Base-by-base conservation (phyloP, 1,284 basidiomycete species). In the Trametes versicolor region DNA sequence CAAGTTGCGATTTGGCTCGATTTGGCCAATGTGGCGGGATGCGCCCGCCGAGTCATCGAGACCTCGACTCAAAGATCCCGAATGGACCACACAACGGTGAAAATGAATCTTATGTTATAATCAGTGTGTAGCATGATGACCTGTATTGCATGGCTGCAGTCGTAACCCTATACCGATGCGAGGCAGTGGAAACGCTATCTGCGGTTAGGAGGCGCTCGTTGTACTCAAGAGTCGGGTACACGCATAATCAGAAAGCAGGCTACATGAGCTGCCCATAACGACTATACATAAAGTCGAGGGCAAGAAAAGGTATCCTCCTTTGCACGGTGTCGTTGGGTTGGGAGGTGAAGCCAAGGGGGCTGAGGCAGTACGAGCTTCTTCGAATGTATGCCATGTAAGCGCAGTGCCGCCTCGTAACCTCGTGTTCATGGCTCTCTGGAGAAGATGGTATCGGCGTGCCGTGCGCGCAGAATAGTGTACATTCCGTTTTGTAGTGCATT, bases 1-100 rank as follows among this genome's bases (percentile, higher is more conserved):
- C 54, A 68, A 70, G 67, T 71, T 68, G 19, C 58, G 60, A 68
- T 65, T 62, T 61, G 62, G 54, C 59, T 65, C 53, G 58, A 63
- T 68, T 70, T 66, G 69, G 70, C 41, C 54, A 50, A 34, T 29
- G 51, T 63, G 58, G 68, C 65, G 62, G 63, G 60, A 60, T 60
- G 52, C 36, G 50, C 48, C 41, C 58, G 47, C n/a, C 52, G 60
- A 63, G 57, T 66, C 65, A 69, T 69, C 65, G 63, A 62, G 63
- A 47, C 23, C 29, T 32, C 8, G 29, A 32, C 29, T 32, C 39
- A 19, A 41, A 13, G 43, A 23, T 13, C 29, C 29, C 29, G 4
- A 32, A 8, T 32, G 3, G 4, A 32, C 29, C 29, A 8, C 29
- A 32, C 29, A 32, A 32, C 29, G 29, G 3, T 8, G 29, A 32